These are phyloP conservation scores for Penicillium sp. DNA, from an alignment of 2,329 filamentous ascomycete genomes.

Conservation along the genomic window DNA sequence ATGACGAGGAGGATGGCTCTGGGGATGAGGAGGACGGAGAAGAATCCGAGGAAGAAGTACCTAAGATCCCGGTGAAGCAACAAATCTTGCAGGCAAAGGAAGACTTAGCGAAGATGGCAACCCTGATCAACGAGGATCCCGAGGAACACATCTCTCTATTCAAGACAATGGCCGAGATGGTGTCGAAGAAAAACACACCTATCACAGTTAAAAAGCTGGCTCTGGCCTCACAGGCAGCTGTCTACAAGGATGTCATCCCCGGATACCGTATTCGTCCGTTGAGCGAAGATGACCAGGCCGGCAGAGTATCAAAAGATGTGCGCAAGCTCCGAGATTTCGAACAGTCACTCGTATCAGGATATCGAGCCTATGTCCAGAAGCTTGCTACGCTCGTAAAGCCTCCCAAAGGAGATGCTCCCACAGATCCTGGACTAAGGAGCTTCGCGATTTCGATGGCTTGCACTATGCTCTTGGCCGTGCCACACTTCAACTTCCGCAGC, in stretches of 20 bases:
- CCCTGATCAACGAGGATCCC: conserved; percentile 81
- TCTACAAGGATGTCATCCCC: conserved; percentile 95
- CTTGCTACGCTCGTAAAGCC: conserved; percentile 66
- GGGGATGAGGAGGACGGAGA: conserved; percentile 43
- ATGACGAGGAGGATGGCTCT: conserved; percentile 52
- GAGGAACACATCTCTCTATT: conserved; percentile 83
- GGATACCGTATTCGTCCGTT: conserved; percentile 90
- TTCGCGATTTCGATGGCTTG: conserved; percentile 85
- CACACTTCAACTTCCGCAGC: conserved; percentile 94
- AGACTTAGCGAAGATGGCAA: conserved; percentile 80
- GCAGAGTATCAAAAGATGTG: conserved; percentile 90
- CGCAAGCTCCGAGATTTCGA: conserved; percentile 79
- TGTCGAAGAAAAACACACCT: conserved; percentile 56
- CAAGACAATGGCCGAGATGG: conserved; percentile 72
- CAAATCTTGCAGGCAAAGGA: conserved; percentile 88
- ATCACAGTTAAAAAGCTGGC: conserved; percentile 79
- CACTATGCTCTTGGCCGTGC: conserved; percentile 73
- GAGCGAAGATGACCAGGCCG: conserved; percentile 68
- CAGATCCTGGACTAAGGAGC: conserved; percentile 55
- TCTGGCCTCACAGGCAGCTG: conserved; percentile 78
- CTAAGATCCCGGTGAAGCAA: conserved; percentile 69
- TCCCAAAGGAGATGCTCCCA: conserved; percentile 38
- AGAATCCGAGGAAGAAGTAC: conserved; percentile 51
- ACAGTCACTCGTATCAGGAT: conserved; percentile 78
- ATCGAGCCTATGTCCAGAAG: conserved; percentile 78